Base-by-base conservation (phyloP, 768 basidiomycete species). In the Rhizopogon rudus region DNA sequence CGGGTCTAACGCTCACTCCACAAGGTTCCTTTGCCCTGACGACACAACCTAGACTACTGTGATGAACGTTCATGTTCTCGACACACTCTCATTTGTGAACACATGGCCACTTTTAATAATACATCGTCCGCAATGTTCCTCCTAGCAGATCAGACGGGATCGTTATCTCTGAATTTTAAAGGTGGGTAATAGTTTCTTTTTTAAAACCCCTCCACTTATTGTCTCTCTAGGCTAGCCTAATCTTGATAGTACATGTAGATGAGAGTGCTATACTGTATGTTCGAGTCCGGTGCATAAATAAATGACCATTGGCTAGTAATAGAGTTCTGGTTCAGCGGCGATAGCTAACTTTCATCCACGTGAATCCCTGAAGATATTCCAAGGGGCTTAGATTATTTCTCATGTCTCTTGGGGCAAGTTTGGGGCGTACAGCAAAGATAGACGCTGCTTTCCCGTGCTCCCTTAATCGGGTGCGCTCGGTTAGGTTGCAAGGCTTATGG, bases 281-380 rank as follows among this genome's bases (percentile, higher is more conserved):
- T 25, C 25, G 25, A 25, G 25, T 25, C 25, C 25, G 25, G 25
- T 25, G 25, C 25, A 25, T 25, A 25, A 25, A 25, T 25, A 25
- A 25, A 25, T 25, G 25, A 4, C 25, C 25, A 5, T 25, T 25
- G 25, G 25, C 25, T 5, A 25, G 25, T 25, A 25, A 67, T 55
- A 58, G 44, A 50, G 49, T 57, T 56, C 43, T 55, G 42, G 39
- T 54, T 14, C 52, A 57, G 66, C 51, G 57, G 51, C 40, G 56
- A 57, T 58, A 55, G 16, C 22, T 13, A 39, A 55, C 52, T 50
- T 57, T 60, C 53, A 44, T 52, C 60, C 59, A 54, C 60, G 66
- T 63, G 60, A 66, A 40, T 31, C 25, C 3, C 20, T 49, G 22
- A 35, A 35, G 14, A 16, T 22, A 16, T 9, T 49, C 35, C 39